Base-by-base conservation (phyloP, 2,329 filamentous ascomycete species). In the Alternaria arborescens region DNA sequence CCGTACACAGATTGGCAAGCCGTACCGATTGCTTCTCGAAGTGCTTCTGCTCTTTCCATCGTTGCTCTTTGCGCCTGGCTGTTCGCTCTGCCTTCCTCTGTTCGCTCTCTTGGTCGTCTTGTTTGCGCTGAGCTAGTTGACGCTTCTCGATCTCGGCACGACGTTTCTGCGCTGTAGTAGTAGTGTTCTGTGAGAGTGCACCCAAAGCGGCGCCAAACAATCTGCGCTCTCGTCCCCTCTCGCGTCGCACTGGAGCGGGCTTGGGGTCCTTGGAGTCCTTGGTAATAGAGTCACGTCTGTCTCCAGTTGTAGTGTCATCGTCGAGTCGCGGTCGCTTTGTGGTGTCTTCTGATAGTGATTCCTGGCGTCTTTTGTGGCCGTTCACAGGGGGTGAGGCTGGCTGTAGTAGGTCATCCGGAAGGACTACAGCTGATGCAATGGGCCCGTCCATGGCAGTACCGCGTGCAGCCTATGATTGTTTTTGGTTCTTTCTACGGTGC, bases 171-270 rank as follows among this genome's bases (percentile, higher is more conserved):
- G 88, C 82, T 81, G 84, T 81, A 68, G 83, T 86, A 74, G 75
- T 65, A 61, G 85, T 85, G 71, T 86, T 89, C 80, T 94, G 91
- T 78, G 90, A 93, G 61, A 97, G 84, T 38, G 91, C 92, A 76
- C 86, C 91, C 61, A 95, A 82, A 58, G 96, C 81, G 36, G 90
- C 91, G 62, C 94, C 94, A 75, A 97, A 97, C 62, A 98, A 84
- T 54, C 94, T 87, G 78, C 91, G 90, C 22, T 92, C 91, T 38
- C 94, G 90, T 76, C 91, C 93, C 78, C 89, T 92, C 76, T 98
- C 94, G 71, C 73, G 66, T 36, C 71, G 82, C 36, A 65, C 62
- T 40, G 69, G 62, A 8, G 83, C 80, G 52, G 84, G 79, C 57
- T 68, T 67, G 56, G 70, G 57, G 44, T 69, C 70, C 61, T 66